A percentile compares a stretch with the other conserved stretches of the same genome.
Evolutionary conservation across 23 red algal species (phyloP).

Genomic region (Gracilaria caudata): DNA sequence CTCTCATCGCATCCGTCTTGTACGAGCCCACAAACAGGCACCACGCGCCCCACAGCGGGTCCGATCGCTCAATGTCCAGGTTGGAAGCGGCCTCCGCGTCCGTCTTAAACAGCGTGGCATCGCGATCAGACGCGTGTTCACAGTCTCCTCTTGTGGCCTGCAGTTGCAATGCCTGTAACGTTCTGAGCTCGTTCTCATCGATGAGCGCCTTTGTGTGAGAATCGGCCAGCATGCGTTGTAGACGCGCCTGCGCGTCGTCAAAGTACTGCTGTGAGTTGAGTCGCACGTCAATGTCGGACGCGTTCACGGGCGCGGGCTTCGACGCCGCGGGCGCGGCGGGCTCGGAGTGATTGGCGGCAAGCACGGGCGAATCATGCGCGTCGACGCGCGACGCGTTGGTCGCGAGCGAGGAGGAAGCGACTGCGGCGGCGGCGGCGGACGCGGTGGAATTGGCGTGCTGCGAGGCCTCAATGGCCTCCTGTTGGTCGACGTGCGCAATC

Average conservation of each 20-base stretch:
- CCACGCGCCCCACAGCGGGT: slow-evolving; percentile 79
- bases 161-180: slow-evolving; percentile 64
- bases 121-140: slow-evolving; percentile 49
- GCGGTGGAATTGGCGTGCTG: not conserved
- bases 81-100: slow-evolving; percentile 76
- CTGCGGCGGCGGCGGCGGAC: not conserved
- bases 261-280: slow-evolving; percentile 65
- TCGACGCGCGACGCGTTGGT: not conserved
- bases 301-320: slow-evolving; percentile 12
- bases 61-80: slow-evolving; percentile 61
- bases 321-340: not conserved
- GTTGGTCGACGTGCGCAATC: slow-evolving; percentile 73
- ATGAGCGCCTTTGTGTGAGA: slow-evolving; percentile 9
- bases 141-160: slow-evolving; percentile 81
- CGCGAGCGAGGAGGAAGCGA: not conserved
- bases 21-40: slow-evolving; percentile 77
- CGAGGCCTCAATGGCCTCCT: slow-evolving; percentile 23
- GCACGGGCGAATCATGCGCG: not conserved
- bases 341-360: not conserved
- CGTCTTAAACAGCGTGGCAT: slow-evolving; percentile 69
- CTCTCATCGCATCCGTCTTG: slow-evolving; percentile 81
- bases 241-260: slow-evolving; percentile 28
- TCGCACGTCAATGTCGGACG: slow-evolving; percentile 34
- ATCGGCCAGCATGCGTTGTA: slow-evolving; percentile 40
- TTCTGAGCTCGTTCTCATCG: slow-evolving; percentile 74